Base-by-base conservation (phyloP, 2,329 filamentous ascomycete genomes). In the Biscogniauxia marginata region DNA sequence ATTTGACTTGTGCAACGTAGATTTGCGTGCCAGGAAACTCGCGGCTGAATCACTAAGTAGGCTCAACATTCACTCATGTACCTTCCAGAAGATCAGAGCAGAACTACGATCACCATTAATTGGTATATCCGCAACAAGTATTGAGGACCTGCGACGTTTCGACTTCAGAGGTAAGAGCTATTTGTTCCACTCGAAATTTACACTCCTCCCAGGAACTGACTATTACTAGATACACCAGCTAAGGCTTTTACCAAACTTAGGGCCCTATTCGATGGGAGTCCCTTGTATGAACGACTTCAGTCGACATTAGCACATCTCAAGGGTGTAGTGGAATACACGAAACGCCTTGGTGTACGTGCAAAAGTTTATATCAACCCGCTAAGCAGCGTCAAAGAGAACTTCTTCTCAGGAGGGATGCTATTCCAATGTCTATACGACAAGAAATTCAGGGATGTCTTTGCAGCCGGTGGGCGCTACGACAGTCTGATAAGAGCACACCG, bases 391-490 rank as follows among this genome's bases (percentile, higher is more conserved):
- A 96, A 96, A 67, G 93, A 97, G 69, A 89, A 88, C 55, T 97
- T 98, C 70, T 99, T 95, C 72, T 79, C 84, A 18, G 89, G 89
- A 1, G 93, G 93, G 7, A 79, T 98, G 23, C 78, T 98, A 46
- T 98, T 99, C 70, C 90, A 96, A 59, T 97, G 92, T 67, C 76
- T 97, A 2, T 91, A 93, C 61, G 93, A 98, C 70, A 87, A 84
- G 59, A 96, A 91, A 70, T 84, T 88, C 59, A 87, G 84, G 64
- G 89, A 95, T 64, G 90, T 98, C 0, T 91, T 98, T 67, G 95
- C 93, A 5, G 95, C 93, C 25, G 95, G 96, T 50, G 95, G 95
- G 2, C 85, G 95, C 49, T 99, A 99, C 70, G 96, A 99, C 70
- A 85, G 86, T 49, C 77, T 99, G 19, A 93, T 99, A 62, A 86